These are phyloP conservation scores for Cyclocybe aegerita DNA, from an alignment of 768 basidiomycete species.

Conservation along the genomic window DNA sequence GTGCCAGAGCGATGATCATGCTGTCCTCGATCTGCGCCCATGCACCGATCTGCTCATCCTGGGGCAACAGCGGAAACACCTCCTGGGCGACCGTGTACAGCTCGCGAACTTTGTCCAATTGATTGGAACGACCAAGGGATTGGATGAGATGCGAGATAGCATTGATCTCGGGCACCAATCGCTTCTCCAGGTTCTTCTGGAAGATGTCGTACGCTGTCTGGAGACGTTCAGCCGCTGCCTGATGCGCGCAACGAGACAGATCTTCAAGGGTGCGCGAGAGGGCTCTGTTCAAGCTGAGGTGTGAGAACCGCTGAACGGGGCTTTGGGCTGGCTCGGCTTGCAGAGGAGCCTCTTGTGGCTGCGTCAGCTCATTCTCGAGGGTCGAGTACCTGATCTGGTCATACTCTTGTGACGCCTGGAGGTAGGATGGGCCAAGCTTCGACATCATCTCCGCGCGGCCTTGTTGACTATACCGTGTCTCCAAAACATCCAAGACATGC, in stretches of 20 bases:
- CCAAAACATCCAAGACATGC: slow-evolving; percentile 25
- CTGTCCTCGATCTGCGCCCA: slow-evolving; percentile 86
- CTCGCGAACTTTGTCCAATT: slow-evolving; percentile 58
- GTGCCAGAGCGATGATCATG: slow-evolving; percentile 87
- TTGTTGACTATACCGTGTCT: slow-evolving; percentile 22
- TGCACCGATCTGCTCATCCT: slow-evolving; percentile 32
- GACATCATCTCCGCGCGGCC: slow-evolving; percentile 23
- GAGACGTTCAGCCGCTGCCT: background rate
- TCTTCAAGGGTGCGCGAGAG: background rate
- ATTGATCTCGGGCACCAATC: slow-evolving; percentile 49
- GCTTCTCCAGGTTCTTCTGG: slow-evolving; percentile 38
- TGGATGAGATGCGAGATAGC: slow-evolving; percentile 66
- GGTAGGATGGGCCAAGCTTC: slow-evolving; percentile 32
- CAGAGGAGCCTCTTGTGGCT: slow-evolving; percentile 8
- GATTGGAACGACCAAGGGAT: slow-evolving; percentile 60
- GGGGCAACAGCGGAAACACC: slow-evolving; percentile 39
- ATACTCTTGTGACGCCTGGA: slow-evolving; percentile 20
- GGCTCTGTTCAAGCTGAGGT: background rate
- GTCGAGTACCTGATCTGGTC: slow-evolving; percentile 15
- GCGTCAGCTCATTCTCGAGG: slow-evolving; percentile 19
- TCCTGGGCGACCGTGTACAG: slow-evolving; percentile 71
- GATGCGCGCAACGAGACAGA: background rate
- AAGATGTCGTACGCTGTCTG: slow-evolving; percentile 49
- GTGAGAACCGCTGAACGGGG: slow-evolving; percentile 5
- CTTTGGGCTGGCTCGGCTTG: slow-evolving; percentile 11